Conservation (phyloP, 176 grass and related monocot species). For the Typha latifolia region DNA sequence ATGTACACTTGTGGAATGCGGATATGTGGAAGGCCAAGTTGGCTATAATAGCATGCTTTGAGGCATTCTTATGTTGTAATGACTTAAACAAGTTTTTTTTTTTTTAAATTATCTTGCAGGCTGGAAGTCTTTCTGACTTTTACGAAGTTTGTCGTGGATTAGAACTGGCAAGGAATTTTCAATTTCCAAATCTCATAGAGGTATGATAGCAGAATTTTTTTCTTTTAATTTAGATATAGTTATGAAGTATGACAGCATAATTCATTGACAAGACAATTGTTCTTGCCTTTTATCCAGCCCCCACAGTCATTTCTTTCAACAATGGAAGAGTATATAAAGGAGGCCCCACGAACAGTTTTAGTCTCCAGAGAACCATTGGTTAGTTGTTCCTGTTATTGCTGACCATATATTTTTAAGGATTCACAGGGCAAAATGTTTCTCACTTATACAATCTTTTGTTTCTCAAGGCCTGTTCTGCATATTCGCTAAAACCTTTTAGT, state of each 20-base stretch:
- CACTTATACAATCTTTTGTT: neutral
- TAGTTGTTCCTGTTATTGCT: conserved; percentile 8
- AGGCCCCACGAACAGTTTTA: conserved; percentile 77
- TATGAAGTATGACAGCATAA: too few relatives aligned
- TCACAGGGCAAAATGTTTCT: neutral
- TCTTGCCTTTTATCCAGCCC: conserved; percentile 42
- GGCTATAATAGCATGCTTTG: too few relatives aligned
- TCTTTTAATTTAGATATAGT: too few relatives aligned
- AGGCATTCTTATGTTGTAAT: neutral
- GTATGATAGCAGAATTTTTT: conserved; percentile 14
- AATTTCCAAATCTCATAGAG: conserved; percentile 92
- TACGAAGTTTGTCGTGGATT: conserved; percentile 82
- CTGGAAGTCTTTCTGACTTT: conserved; percentile 87
- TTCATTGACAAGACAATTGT: neutral
- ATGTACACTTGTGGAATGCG: too few relatives aligned
- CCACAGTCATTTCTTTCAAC: conserved; percentile 84
- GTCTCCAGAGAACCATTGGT: conserved; percentile 58
- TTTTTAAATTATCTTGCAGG: conserved; percentile 39
- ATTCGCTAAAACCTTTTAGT: neutral
- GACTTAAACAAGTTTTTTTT: neutral
- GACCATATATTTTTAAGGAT: neutral
- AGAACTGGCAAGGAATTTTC: conserved; percentile 94
- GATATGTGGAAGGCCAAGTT: too few relatives aligned
- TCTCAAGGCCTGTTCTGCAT: neutral
- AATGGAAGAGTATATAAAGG: conserved; percentile 95